phyloP scores from a whole-genome alignment of 2,329 filamentous ascomycete species.

The Fusarium verticillioides region DNA sequence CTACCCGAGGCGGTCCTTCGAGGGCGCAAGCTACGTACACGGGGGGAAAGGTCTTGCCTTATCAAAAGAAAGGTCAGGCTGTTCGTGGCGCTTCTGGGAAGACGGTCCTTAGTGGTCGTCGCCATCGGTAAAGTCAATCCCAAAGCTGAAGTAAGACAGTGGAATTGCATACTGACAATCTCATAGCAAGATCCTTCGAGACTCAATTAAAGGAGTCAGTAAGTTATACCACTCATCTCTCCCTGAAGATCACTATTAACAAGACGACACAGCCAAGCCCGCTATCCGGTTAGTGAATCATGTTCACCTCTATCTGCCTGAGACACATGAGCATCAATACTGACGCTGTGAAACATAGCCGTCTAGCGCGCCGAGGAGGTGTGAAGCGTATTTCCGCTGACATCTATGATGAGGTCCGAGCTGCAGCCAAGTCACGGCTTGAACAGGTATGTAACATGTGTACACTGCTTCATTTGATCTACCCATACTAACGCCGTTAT shows the following conservation, averaged over 20 bases:
- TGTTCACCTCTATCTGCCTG: neutral
- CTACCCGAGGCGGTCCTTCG: constrained; percentile 46
- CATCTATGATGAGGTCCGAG: constrained; percentile 73
- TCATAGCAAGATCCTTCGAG: constrained; percentile 59
- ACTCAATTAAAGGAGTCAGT: constrained; percentile 64
- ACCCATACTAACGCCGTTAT: constrained; percentile 10
- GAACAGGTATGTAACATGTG: constrained; percentile 52
- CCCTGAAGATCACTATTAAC: neutral
- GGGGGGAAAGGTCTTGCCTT: neutral
- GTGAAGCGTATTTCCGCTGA: constrained; percentile 75
- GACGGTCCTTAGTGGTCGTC: constrained; percentile 37
- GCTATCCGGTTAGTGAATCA: constrained; percentile 59
- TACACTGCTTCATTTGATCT: neutral
- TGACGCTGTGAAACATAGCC: constrained; percentile 55
- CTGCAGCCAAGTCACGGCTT: constrained; percentile 62
- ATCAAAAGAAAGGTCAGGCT: neutral
- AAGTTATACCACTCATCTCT: constrained; percentile 42
- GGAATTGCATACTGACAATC: neutral
- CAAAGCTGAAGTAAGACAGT: neutral
- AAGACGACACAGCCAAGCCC: constrained; percentile 58
- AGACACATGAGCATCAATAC: neutral
- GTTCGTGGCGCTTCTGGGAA: constrained; percentile 18
- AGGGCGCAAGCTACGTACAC: constrained; percentile 5
- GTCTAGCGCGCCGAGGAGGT: constrained; percentile 79
- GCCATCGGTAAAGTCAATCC: constrained; percentile 40